Evolutionary conservation across 1,139 yeast genomes (phyloP), one percentile per base, ranked within the genome.

Genomic region (Arxiozyma heterogenica): DNA sequence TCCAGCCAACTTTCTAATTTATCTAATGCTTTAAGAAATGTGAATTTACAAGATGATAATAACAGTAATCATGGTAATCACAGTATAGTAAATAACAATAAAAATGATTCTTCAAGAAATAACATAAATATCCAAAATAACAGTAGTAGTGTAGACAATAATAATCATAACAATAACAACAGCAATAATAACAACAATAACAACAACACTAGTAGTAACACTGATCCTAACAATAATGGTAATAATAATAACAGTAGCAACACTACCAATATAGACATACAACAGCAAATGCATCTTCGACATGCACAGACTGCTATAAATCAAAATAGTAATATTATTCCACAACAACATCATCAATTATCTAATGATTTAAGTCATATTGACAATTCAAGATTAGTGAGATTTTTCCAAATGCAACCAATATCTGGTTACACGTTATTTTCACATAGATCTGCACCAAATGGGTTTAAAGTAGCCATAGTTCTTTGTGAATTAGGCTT

Each of bases 391-490:
- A 75, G 95, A 62, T 82, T 90, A 55, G 78, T 88, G 30, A 79
- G 80, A 58, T 89, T 88, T 68, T 84, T 89, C 67, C 82, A 80
- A 60, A 83, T 85, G 62, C 87, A 84, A 59, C 96, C 96, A 4
- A 73, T 80, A 22, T 88, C 84, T 59, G 98, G 97, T 2, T 88
- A 81, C 69, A 88, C 96, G 2, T 75, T 91, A 52, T 89, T 91
- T 65, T 84, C 94, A 22, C 97, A 91, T 71, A 75, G 96, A 64
- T 86, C 95, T 11, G 97, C 97, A 1, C 98, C 98, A 34, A 91
- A 91, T 71, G 98, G 97, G 9, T 93, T 90, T 77, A 91, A 91
- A 70, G 96, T 93, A 22, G 96, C 98, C 22, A 90, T 90, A 51
- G 86, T 90, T 47, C 75, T 93, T 57, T 82, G 91, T 53, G 98